Base-by-base conservation (phyloP, 2,329 filamentous ascomycete species). In the Parastagonospora nodorum region DNA sequence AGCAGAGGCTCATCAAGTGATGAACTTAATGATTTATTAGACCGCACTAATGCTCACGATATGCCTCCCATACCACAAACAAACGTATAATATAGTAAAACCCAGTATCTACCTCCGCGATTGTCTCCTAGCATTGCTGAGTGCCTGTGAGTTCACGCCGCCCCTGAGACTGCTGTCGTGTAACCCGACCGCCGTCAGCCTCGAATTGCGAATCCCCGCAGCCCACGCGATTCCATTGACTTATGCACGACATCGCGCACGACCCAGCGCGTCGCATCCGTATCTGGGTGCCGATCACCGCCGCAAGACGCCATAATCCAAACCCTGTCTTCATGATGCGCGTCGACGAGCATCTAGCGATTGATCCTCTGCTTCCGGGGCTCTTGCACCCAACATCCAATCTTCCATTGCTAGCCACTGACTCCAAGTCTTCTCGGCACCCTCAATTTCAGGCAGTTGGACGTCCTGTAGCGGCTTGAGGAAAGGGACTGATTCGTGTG, bases 381-480 rank as follows among this genome's bases (percentile, higher is more conserved):
- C 87, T 54, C 90, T 79, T 1, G 90, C 89, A 2, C 92, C 92
- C n/a, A 97, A 79, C 92, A 96, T 96, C 93, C 93, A 97, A 73
- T 97, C 93, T 74, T 96, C 91, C 90, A 97, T 95, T 10, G 90
- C 90, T 29, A 97, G 78, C 93, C 93, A 97, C 66, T 93, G 88
- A 69, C 91, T 95, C 94, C 94, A 99, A 52, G 82, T 86, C 55
- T 84, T 82, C 76, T 97, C 93, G 0, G 92, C 92, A 11, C 79
- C 83, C 55, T 89, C 84, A 55, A 97, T 90, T 76, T 97, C 94
- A 16, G 85, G 83, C 66, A 93, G 86, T 7, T 85, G 84, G 1
- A 89, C 86, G 47, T 86, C 84, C 64, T 89, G 86, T n/a, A 97
- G 77, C 4, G 93, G 92, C 59, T 87, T 86, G 63, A 97, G 77